Evolutionary conservation across 768 basidiomycete genomes (phyloP), one percentile per base, ranked within the genome.

Genomic region (Rhodotorula graminis): DNA sequence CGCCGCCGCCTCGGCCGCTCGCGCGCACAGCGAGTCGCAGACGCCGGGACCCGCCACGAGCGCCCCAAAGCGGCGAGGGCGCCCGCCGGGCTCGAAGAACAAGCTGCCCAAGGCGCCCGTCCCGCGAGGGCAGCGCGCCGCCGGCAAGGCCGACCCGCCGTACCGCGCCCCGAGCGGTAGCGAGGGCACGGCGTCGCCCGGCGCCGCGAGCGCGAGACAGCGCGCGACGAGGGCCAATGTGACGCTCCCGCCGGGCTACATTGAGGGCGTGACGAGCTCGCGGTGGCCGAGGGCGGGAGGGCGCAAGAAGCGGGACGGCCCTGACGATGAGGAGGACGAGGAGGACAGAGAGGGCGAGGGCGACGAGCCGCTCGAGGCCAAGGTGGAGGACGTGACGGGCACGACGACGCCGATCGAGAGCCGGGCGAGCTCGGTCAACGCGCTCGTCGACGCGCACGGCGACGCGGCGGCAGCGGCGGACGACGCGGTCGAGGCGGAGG

Each of bases 141-240:
- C 52, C 3, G 49, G 25, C 31, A 46, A 47, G 15, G 61, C 61
- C 14, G 46, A n/a, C 27, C 7, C 46, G 31, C 21, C 56, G 56
- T 18, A 59, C 37, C 31, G 58, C 58, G 58, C 31, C 11, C 31
- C 37, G 37, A 59, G 58, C 58, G 40, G 37, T 23, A 42, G 58
- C 61, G 42, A 23, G 9, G 59, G 18, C 8, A 9, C 59, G 14
- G 59, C 12, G 16, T 15, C 59, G 42, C 23, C 42, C 18, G 47
- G 44, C 29, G 61, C 44, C 14, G 31, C 25, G 15, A 33, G 33
- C 21, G 57, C 33, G 11, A 23, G 37, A 10, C 37, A 18, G 19
- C 59, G 70, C 3, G 70, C 70, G 37, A 71, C 70, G 21, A 15
- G 70, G 12, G 70, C 70, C 9, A 71, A 65, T 16, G 70, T 71